These are phyloP conservation scores for Claviceps pazoutovae DNA, from an alignment of 2,329 filamentous ascomycete genomes.

Conservation along the genomic window DNA sequence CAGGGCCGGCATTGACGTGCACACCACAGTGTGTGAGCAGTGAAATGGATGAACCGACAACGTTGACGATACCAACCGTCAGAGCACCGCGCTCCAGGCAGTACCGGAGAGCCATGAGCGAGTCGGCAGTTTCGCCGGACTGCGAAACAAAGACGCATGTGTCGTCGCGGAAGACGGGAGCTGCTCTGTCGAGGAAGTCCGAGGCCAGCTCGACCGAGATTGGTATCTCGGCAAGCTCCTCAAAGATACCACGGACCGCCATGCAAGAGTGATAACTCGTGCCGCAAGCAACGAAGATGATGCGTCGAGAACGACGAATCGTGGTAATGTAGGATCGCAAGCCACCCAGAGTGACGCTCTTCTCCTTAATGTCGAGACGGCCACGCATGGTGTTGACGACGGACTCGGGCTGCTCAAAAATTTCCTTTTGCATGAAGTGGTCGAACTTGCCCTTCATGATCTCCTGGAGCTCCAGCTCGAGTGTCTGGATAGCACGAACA, in stretches of 20 bases:
- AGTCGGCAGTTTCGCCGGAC: constrained; percentile 96
- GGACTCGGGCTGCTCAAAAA: constrained; percentile 98
- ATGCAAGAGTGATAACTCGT: constrained; percentile 99
- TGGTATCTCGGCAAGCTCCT: constrained; percentile 95
- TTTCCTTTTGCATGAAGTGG: constrained; percentile 99
- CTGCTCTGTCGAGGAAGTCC: constrained; percentile 92
- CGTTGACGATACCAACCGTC: constrained; percentile 97
- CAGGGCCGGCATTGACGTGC: constrained; percentile 95
- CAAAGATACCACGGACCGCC: constrained; percentile 95
- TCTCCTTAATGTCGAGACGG: constrained; percentile 85
- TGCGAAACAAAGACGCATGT: constrained; percentile 98
- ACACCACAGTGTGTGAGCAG: constrained; percentile 99
- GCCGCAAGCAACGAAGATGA: constrained; percentile 98
- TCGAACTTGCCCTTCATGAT: constrained; percentile 99
- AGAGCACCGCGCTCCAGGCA: constrained; percentile 94
- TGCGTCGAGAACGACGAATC: constrained; percentile 88
- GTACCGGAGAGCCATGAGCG: constrained; percentile 91
- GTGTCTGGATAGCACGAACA: constrained; percentile 93
- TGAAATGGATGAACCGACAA: constrained; percentile 95
- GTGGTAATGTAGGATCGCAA: constrained; percentile 92
- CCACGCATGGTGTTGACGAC: constrained; percentile 99
- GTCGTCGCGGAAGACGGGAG: constrained; percentile 97
- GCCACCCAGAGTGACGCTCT: constrained; percentile 89
- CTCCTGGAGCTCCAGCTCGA: constrained; percentile 97
- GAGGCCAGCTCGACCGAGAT: constrained; percentile 95